These are phyloP conservation scores for Chrysoporthe cubensis DNA, from an alignment of 2,329 filamentous ascomycete genomes.

Conservation along the genomic window DNA sequence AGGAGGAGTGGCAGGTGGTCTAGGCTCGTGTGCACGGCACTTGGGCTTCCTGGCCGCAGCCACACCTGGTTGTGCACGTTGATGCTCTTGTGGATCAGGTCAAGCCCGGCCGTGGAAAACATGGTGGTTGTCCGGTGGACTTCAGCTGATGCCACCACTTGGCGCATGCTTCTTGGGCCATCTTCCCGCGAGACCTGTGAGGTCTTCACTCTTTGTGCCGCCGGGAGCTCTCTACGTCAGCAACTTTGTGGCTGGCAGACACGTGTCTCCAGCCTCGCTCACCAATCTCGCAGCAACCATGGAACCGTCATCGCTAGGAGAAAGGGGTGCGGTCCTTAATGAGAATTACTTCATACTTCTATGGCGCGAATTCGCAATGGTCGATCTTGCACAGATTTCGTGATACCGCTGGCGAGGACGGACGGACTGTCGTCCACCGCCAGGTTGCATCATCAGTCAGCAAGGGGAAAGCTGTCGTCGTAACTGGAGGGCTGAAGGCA, in stretches of 20 bases:
- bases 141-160: neutral
- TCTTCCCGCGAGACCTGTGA: no score
- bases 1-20: constrained; percentile 15
- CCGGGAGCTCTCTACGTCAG: no score
- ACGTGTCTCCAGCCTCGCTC: no score
- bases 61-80: neutral
- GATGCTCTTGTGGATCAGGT: no score
- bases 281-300: no score
- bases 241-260: no score
- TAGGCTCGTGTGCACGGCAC: neutral
- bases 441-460: constrained; percentile 1
- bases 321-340: no score
- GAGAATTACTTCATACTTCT: no score
- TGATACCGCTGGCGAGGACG: neutral
- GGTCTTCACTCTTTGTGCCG: no score
- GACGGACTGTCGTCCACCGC: neutral
- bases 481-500: neutral
- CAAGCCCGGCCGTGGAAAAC: no score
- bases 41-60: neutral
- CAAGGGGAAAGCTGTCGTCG: neutral
- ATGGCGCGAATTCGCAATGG: no score
- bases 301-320: no score
- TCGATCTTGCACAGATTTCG: neutral
- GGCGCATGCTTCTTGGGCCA: neutral
- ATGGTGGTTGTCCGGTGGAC: neutral